Evolutionary conservation across 768 basidiomycete species (phyloP).

Genomic region (Austroboletus festivus): DNA sequence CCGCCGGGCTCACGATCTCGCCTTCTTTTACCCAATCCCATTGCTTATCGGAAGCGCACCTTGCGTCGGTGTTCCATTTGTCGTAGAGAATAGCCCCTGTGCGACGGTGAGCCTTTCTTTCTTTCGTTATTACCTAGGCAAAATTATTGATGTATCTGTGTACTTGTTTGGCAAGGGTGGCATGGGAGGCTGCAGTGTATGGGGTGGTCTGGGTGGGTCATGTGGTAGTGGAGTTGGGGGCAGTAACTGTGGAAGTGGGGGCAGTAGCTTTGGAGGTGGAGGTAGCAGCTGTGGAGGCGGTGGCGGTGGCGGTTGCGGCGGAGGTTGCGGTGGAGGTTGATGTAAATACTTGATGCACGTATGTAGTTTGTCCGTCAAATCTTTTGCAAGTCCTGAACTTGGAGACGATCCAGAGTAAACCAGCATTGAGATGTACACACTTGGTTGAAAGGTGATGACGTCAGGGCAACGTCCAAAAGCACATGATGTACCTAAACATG

Average conservation of each 20-base stretch:
- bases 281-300: not conserved
- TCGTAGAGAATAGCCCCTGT: not conserved
- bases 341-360: too few relatives aligned
- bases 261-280: not conserved
- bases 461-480: too few relatives aligned
- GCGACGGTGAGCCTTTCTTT: slow-evolving; percentile 3
- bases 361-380: too few relatives aligned
- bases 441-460: too few relatives aligned
- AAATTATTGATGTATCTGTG: not conserved
- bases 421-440: too few relatives aligned
- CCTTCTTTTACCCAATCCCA: slow-evolving; percentile 15
- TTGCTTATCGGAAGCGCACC: not conserved
- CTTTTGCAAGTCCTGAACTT: too few relatives aligned
- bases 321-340: not conserved
- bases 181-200: not conserved
- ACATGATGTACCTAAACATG: too few relatives aligned
- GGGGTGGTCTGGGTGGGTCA: not conserved
- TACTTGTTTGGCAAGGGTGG: not conserved
- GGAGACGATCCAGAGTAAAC: too few relatives aligned
- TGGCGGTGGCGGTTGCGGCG: slow-evolving; percentile 1
- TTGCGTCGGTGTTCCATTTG: not conserved
- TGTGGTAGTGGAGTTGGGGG: not conserved
- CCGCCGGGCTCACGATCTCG: not conserved
- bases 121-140: too few relatives aligned
- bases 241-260: not conserved